Conservation (phyloP, 2,329 filamentous ascomycete genomes). For the Talaromyces sp. region DNA sequence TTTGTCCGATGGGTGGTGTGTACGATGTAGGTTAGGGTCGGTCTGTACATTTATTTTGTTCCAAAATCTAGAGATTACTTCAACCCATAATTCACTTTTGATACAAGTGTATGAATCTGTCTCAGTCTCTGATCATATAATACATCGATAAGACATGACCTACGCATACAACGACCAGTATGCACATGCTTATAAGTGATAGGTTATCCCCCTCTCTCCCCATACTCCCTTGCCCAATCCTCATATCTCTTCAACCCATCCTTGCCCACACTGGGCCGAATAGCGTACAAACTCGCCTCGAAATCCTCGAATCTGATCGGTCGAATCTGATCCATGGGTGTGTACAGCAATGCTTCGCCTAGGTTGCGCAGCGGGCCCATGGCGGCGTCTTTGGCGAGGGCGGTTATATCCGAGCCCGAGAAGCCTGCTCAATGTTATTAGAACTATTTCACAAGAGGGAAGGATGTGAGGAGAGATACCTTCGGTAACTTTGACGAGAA, state of each 20-base stretch:
- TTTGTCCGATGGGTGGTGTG: not conserved
- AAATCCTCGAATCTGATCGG: slow-evolving; percentile 84
- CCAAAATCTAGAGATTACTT: not conserved
- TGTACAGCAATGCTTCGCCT: slow-evolving; percentile 83
- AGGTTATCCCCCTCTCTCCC: slow-evolving; percentile 74
- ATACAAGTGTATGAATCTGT: not conserved
- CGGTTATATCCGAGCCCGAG: slow-evolving; percentile 94
- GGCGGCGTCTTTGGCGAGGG: slow-evolving; percentile 92
- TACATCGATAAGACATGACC: not conserved
- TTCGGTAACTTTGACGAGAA: slow-evolving; percentile 76
- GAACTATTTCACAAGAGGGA: not conserved
- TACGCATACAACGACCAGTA: not conserved
- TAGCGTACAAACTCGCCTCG: slow-evolving; percentile 74
- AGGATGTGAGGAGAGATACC: slow-evolving; percentile 53
- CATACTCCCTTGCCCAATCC: slow-evolving; percentile 90
- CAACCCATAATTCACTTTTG: not conserved
- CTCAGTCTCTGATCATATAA: not conserved
- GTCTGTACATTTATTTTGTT: slow-evolving; percentile 3
- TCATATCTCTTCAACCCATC: slow-evolving; percentile 84
- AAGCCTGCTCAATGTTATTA: slow-evolving; percentile 63
- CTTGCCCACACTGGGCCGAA: slow-evolving; percentile 84
- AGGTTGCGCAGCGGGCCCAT: slow-evolving; percentile 92
- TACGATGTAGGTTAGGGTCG: not conserved
- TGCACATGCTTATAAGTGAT: not conserved
- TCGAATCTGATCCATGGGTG: slow-evolving; percentile 90